Evolutionary conservation across 495 filamentous ascomycete species (phyloP), one percentile per base, ranked within the genome.

Genomic region (Letharia lupina): DNA sequence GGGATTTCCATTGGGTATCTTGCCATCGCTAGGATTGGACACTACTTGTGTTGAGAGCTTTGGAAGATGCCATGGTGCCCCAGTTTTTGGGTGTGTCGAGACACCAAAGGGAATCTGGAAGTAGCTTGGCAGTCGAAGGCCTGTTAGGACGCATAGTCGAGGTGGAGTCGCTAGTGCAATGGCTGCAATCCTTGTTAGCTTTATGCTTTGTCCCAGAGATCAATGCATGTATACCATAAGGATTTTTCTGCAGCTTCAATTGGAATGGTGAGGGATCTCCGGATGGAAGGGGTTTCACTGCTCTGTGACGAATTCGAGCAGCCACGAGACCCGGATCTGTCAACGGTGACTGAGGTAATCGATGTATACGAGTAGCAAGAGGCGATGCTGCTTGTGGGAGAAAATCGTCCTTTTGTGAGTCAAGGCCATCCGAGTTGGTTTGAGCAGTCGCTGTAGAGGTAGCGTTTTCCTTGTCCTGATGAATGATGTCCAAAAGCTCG

Each of bases 61-160:
- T 0, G 90, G 90, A 54, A 91, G 70, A 48, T 85, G 77, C 80
- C 84, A 91, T 6, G 83, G 78, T 8, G 75, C 70, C 0, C 73
- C 77, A 6, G 82, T 83, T 62, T 82, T 73, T 10, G 89, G 87
- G 48, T 87, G 82, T 23, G 75, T 69, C 2, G 86, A 72, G 12
- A 90, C 57, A 12, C 79, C 79, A 71, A 89, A 89, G 39, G 82
- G 78, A 42, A 86, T 82, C 16, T 92, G 76, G 63, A 96, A 84
- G 64, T 77, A 83, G 6, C 67, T 76, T 0, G 92, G 92, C 1
- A 93, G 70, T 4, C 80, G 70, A 2, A 72, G 70, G 0, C 71
- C 72, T 11, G 89, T 88, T n/a, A 84, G 48, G 4, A 74, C 44
- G 73, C 90, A 95, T 67, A 74, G 71, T 41, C 92, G 85, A 20